phyloP scores from a whole-genome alignment of 148 eudicot species.

The Chenopodium album region DNA sequence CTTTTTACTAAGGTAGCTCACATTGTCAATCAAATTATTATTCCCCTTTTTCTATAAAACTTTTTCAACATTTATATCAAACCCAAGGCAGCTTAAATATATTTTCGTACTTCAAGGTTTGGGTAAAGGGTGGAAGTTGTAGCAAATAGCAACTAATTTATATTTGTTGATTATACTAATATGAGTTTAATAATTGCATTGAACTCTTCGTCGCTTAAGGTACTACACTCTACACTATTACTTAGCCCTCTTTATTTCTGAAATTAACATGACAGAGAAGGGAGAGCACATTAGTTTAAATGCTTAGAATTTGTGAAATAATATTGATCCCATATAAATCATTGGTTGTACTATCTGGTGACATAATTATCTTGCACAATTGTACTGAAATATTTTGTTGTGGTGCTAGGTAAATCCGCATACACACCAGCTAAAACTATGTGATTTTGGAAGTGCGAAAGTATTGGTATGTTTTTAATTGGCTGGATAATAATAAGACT shows the following conservation, averaged over 20 bases:
- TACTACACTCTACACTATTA: background rate
- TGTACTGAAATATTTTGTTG: slow-evolving; percentile 10
- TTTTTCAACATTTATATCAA: no score
- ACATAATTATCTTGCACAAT: background rate
- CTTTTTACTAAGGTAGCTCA: no score
- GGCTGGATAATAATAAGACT: slow-evolving; percentile 5
- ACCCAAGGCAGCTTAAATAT: background rate
- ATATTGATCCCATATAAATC: no score
- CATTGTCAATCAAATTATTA: no score
- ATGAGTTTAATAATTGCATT: background rate
- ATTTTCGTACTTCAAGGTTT: background rate
- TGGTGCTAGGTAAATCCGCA: slow-evolving; percentile 89
- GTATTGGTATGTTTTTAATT: slow-evolving; percentile 65
- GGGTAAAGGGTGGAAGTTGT: background rate
- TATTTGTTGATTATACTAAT: no score
- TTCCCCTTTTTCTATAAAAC: no score
- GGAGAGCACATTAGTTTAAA: background rate
- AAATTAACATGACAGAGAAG: background rate
- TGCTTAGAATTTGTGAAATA: background rate
- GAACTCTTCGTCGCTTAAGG: background rate
- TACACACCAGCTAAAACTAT: slow-evolving; percentile 94
- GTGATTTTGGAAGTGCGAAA: slow-evolving; percentile 99
- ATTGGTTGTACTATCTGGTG: background rate
- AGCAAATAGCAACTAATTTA: background rate
- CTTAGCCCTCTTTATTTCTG: background rate